Evolutionary conservation across 768 basidiomycete genomes (phyloP), one percentile per base, ranked within the genome.

Genomic region (Cubamyces sp.): DNA sequence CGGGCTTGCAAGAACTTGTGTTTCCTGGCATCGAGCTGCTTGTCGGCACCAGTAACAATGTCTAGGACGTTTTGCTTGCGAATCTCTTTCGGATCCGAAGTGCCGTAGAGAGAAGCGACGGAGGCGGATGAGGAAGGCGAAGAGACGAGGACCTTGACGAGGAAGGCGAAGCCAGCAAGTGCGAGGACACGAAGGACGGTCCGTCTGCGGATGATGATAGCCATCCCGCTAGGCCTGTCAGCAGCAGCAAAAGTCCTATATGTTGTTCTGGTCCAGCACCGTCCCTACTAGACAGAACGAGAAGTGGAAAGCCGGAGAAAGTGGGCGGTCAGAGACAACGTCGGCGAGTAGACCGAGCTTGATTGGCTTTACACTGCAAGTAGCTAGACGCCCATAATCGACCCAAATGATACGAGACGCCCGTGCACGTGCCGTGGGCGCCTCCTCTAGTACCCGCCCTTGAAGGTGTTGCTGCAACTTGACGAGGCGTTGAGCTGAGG

Each of bases 1-100:
- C 97, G 83, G 2, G 85, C 82, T 76, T 98, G 97, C 43, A 98
- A 73, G 72, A 97, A 98, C 11, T 86, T 83, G 76, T 96, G 86
- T 64, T 87, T 88, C 63, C 95, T 92, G 15, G 92, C 89, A 80
- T 98, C 96, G 41, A 98, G 82, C 9, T 83, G 84, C 73, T 88
- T 91, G 76, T 94, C 94, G 30, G 83, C 71, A 2, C 85, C 76
- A 0, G 82, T 78, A 18, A 90, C 84, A 15, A 87, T 79, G 69
- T 91, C 88, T 43, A 91, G 77, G 16, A 90, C 84, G 62, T 83
- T 82, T 61, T 86, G 85, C 18, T 79, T 77, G 52, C 79, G 75
- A 61, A 88, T 87, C 61, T 84, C 80, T 26, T 66, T 69, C 3
- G 72, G 70, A 64, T 73, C 69, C 11, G 53, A 49, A 11, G 68